Base-by-base conservation (phyloP, 345 rosid genomes). In the Salix dunnii region DNA sequence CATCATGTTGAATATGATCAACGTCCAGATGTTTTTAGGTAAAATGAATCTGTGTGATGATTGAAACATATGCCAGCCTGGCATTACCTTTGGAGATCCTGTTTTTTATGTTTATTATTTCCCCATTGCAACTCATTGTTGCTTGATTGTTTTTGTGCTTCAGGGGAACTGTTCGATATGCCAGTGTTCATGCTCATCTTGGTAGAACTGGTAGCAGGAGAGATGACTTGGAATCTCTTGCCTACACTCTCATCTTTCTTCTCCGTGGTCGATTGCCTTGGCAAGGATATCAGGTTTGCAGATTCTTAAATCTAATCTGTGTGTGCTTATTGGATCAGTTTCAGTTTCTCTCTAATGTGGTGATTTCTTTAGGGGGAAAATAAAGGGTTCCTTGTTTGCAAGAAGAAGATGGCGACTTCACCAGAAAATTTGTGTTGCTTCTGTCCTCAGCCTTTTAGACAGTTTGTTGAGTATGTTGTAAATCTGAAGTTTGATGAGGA, bases 11-110 rank as follows among this genome's bases (percentile, higher is more conserved):
- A 96, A 67, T 96, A 96, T 85, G 99, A 96, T 84, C 99, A 96
- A 78, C 96, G 98, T 42, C 99, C 96, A 17, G 98, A 96, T 90
- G 97, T 96, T 77, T 96, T 96, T 83, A 91, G 99, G 99, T 91
- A 72, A 73, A 73, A 25, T 68, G 21, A 31, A 23, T 12, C 27
- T 73, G 38, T 71, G 2, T 73, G 1, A 49, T 40, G 6, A 23
- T 48, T 48, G 28, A 28, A 48, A 17, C 31, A 42, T 27, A 3
- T 4, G 58, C 62, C 51, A 20, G 67, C 55, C 72, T 62, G 23
- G 70, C 65, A 60, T 76, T 18, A 14, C 75, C 10, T 13, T 68
- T 17, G 58, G 58, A 28, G 21, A 58, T 42, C 21, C 20, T 6
- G 5, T 25, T n/a, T n/a, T 6, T 61, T 35, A 35, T 35, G 36